Percentiles rank a stretch among this genome's conserved stretches.
Conservation (phyloP, 1,284 basidiomycete species). For the Taiwanofungus camphoratus region DNA sequence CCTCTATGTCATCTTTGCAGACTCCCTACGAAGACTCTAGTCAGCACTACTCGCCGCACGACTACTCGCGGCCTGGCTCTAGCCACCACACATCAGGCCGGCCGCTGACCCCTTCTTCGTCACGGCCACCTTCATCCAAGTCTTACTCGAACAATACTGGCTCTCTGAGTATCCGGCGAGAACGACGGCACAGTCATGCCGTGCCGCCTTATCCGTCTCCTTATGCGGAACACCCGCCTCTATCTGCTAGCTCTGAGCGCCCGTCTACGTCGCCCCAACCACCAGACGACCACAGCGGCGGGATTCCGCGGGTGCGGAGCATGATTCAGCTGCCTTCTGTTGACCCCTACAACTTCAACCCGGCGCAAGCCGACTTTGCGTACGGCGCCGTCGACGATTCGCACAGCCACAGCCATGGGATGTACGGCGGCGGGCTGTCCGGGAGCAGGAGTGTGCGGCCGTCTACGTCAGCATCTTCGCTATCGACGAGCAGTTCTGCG, state of each 20-base stretch:
- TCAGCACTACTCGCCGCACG: constrained; percentile 40
- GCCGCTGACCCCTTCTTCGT: constrained; percentile 31
- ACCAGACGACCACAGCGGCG: constrained; percentile 40
- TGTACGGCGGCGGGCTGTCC: constrained; percentile 26
- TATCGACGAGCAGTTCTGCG: constrained; percentile 78
- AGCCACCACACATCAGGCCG: constrained; percentile 54
- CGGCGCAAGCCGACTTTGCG: constrained; percentile 69
- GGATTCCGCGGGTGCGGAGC: constrained; percentile 64
- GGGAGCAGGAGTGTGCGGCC: constrained; percentile 46
- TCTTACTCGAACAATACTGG: constrained; percentile 39
- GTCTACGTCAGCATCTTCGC: constrained; percentile 69
- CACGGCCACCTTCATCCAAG: constrained; percentile 59
- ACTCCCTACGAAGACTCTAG: constrained; percentile 52
- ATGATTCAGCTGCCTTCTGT: constrained; percentile 73
- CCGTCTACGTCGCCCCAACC: constrained; percentile 72
- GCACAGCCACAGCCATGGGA: constrained; percentile 16
- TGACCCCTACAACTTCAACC: constrained; percentile 59
- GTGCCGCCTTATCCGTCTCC: constrained; percentile 79
- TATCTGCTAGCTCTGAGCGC: constrained; percentile 38
- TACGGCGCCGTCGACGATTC: constrained; percentile 51
- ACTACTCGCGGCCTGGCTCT: constrained; percentile 66
- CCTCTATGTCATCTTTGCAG: constrained; percentile 66
- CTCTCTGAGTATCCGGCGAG: constrained; percentile 61
- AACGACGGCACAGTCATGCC: constrained; percentile 73
- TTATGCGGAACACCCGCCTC: constrained; percentile 56